Base-by-base conservation (phyloP, 108 stramenopile genomes). In the Thalassiosira profunda region DNA sequence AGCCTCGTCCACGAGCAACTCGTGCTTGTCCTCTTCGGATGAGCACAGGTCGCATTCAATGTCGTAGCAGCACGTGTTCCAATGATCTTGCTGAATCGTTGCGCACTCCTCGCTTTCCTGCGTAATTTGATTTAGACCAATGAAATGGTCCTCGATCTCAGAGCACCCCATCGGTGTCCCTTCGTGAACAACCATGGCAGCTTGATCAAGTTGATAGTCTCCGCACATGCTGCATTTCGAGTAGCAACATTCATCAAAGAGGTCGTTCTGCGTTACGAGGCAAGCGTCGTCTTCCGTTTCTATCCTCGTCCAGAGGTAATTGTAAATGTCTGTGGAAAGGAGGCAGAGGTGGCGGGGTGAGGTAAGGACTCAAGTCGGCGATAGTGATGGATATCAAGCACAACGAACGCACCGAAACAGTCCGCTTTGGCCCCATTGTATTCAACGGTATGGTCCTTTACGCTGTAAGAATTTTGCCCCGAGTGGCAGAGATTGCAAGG, bases 231-330 rank as follows among this genome's bases (percentile, higher is more conserved):
- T 41, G 45, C 76, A 77, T 40, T 77, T 77, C 49, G 58, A 56
- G 30, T 70, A 77, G 41, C 76, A 77, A 34, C 76, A 77, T 35
- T 24, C 20, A 49, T 77, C 62, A 36, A 77, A 77, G 46, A 77
- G 28, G 11, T 63, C 68, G 4, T 57, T 58, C 37, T 77, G 68
- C 12, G 67, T 63, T 24, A 56, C 42, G n/a, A 69, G 6, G 34
- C 76, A 77, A 4, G 44, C 60, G 14, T 70, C 48, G 20, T 69
- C 55, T 3, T 69, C 68, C 42, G 35, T 38, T 37, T 70, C 76
- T 24, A 70, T 38, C 37, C 68, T 66, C 37, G 76, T 77, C n/a
- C 41, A 57, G 10, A 77, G 30, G 53, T 64, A 52, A 23, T 77
- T 77, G 40, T 77, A 38, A 26, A 77, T 63, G n/a, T n/a, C n/a